Evolutionary conservation across 1,284 basidiomycete species (phyloP).

Genomic region (Sporisorium exsertum): DNA sequence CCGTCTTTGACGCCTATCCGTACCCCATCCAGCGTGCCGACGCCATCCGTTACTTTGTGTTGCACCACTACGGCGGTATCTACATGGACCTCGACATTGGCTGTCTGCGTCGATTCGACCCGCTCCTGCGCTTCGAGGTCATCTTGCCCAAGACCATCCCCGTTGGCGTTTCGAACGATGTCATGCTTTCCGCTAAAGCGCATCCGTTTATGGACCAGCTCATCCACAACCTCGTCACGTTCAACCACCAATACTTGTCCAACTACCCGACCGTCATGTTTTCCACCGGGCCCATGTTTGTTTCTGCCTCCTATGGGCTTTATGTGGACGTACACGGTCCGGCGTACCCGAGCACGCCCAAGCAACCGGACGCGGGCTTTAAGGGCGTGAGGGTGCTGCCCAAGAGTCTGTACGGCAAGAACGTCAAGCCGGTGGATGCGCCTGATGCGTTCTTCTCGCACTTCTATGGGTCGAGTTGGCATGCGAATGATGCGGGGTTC

Average conservation of each 20-base stretch:
- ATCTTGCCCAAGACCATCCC: conserved; percentile 95
- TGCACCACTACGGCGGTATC: conserved; percentile 90
- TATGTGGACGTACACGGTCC: conserved; percentile 78
- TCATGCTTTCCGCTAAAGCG: conserved; percentile 87
- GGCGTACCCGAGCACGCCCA: conserved; percentile 86
- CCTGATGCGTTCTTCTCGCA: conserved; percentile 88
- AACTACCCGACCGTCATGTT: conserved; percentile 99
- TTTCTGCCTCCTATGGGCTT: conserved; percentile 65
- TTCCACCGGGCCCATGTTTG: conserved; percentile 80
- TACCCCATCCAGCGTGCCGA: conserved; percentile 97
- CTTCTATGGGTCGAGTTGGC: conserved; percentile 96
- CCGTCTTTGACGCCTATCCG: conserved; percentile 90
- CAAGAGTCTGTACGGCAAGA: conserved; percentile 95
- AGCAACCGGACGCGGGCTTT: conserved; percentile 76
- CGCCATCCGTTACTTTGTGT: conserved; percentile 96
- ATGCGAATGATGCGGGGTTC: conserved; percentile 69
- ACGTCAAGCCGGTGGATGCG: conserved; percentile 83
- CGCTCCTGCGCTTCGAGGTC: conserved; percentile 86
- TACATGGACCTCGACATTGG: conserved; percentile 98
- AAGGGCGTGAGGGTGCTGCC: conserved; percentile 82
- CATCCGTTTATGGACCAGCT: conserved; percentile 93
- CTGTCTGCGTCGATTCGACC: conserved; percentile 88
- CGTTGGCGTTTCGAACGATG: conserved; percentile 87
- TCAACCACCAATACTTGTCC: conserved; percentile 90
- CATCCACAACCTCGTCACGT: conserved; percentile 88